Conservation (phyloP, 2,329 filamentous ascomycete genomes). For the Myriosclerotinia duriaeana region DNA sequence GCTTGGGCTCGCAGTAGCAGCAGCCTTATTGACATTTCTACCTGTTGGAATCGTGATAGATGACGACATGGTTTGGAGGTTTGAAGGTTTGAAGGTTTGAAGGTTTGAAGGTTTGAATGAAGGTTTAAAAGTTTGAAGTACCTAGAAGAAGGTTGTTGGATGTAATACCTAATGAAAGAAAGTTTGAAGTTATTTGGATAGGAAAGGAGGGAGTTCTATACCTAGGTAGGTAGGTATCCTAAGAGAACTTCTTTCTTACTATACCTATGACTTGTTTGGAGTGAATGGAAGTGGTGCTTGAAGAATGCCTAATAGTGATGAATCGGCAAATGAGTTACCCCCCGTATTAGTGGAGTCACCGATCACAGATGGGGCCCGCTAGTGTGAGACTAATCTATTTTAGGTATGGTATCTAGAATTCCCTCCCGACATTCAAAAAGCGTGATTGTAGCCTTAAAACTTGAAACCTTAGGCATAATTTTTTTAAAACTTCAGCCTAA, state of each 20-base stretch:
- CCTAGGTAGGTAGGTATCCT: no score
- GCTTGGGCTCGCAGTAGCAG: slow-evolving; percentile 43
- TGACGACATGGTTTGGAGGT: slow-evolving; percentile 52
- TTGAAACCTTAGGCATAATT: neutral
- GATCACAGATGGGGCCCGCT: neutral
- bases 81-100: neutral
- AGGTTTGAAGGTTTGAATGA: neutral
- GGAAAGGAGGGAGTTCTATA: neutral
- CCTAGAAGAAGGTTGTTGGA: neutral
- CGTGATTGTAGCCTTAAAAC: neutral
- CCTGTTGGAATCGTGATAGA: slow-evolving; percentile 65
- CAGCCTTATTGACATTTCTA: slow-evolving; percentile 47
- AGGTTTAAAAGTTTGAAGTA: neutral
- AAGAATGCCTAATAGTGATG: neutral
- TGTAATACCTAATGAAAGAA: neutral
- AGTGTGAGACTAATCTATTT: neutral
- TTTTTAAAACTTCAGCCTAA: neutral
- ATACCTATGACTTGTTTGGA: neutral
- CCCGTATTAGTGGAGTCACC: slow-evolving; percentile 10
- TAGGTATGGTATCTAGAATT: accelerated
- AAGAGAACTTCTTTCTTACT: neutral
- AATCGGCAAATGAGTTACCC: neutral
- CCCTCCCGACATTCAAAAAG: neutral
- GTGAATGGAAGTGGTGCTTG: neutral
- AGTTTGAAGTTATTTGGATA: neutral